Evolutionary conservation across 192 early-diverging fungal genomes (phyloP), one percentile per base, ranked within the genome.

Genomic region (Bifiguratus adelaidae): DNA sequence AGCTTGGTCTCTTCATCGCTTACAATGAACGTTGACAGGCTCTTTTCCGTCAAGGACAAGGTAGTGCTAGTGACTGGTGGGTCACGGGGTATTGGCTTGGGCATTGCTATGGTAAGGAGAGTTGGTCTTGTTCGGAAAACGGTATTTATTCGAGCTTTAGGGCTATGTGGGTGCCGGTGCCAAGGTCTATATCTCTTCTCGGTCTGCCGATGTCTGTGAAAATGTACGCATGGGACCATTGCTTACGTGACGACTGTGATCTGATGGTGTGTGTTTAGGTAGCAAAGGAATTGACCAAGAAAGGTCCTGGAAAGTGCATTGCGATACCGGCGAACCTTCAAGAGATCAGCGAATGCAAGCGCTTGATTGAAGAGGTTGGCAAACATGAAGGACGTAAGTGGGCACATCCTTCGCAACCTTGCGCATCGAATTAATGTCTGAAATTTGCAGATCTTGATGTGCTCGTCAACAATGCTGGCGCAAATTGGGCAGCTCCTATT

Each of bases 381-480:
- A 64, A 76, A 47, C 53, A 46, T 8, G 90, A 92, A 63, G 57
- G 70, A 0, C 58, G 74, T 74, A 71, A 48, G 57, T 54, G 18
- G 18, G n/a, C n/a, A n/a, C n/a, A 6, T 34, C 32, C 0, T 48
- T 47, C 41, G 11, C 0, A 7, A 45, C 22, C 22, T 47, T 22
- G 35, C 11, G 13, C 20, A 9, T 34, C 32, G 32, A 34, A 34
- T 29, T 30, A 46, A 16, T 7, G 4, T 19, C 1, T 21, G 35
- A 23, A 1, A 34, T 24, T 41, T 41, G 45, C 43, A 47, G 89
- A 94, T 51, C 41, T 92, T 44, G 67, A 94, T 61, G 67, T 95
- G 3, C 70, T 97, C 22, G 65, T 97, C 36, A 97, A 97, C 70
- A 97, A 97, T 60, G 71, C 80, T 2, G 85, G 85, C 4, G 83